These are phyloP conservation scores for Salvia splendens DNA, from an alignment of 257 asterid genomes.

Conservation along the genomic window DNA sequence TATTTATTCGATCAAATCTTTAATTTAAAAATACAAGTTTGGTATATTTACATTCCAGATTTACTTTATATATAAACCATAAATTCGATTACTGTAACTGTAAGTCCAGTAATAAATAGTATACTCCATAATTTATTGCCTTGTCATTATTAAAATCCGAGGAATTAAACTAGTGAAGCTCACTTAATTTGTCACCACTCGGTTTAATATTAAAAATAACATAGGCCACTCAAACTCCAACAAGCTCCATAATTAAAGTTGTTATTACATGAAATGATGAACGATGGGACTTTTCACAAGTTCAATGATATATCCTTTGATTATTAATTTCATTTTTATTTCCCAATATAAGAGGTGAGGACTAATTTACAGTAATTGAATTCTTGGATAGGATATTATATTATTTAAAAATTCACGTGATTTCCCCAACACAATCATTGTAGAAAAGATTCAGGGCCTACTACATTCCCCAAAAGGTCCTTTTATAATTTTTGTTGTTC, in stretches of 20 bases:
- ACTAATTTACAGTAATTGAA: neutral
- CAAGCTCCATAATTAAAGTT: neutral
- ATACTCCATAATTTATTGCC: too few relatives aligned
- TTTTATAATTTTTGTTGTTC: neutral
- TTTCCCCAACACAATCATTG: conserved; percentile 28
- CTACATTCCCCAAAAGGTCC: conserved; percentile 16
- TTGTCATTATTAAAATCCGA: too few relatives aligned
- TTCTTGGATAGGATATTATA: conserved; percentile 13
- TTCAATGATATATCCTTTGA: conserved; percentile 25
- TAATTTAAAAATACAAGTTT: too few relatives aligned
- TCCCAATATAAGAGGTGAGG: neutral
- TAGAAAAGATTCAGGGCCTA: conserved; percentile 27
- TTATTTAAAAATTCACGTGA: conserved; percentile 24
- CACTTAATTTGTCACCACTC: neutral
- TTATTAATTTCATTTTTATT: neutral
- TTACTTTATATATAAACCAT: too few relatives aligned
- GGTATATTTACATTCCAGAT: too few relatives aligned
- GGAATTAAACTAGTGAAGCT: neutral
- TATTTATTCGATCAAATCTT: too few relatives aligned
- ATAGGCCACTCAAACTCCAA: conserved; percentile 6
- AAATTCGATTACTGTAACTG: too few relatives aligned
- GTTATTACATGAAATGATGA: conserved; percentile 10
- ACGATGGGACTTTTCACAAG: conserved; percentile 13
- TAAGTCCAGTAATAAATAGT: too few relatives aligned
- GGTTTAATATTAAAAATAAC: neutral